These are phyloP conservation scores for Rubia yunnanensis DNA, from an alignment of 257 asterid species.

Conservation along the genomic window DNA sequence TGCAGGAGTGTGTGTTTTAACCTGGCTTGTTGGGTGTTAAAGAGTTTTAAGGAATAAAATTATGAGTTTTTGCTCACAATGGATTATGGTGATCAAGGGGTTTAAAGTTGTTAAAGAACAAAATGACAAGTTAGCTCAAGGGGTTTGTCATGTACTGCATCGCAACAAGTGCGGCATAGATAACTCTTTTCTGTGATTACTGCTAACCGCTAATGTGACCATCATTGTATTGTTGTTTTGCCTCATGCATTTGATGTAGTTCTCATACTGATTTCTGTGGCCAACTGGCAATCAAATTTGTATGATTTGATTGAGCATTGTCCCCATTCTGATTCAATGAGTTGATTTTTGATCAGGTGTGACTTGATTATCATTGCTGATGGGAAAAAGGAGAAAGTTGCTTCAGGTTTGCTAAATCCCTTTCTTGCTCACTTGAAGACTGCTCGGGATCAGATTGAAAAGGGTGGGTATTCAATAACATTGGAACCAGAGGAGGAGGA, in stretches of 20 bases:
- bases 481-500: constrained; percentile 52
- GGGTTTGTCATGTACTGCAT: neutral
- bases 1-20: neutral
- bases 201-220: neutral
- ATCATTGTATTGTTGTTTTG: neutral
- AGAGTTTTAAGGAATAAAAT: neutral
- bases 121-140: neutral
- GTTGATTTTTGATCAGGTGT: constrained; percentile 31
- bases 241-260: neutral
- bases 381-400: constrained; percentile 88
- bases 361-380: constrained; percentile 73
- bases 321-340: constrained; percentile 3
- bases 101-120: neutral
- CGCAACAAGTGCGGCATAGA: too few species aligned
- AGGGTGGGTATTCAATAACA: constrained; percentile 87
- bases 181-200: neutral
- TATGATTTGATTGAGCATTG: neutral
- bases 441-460: constrained; percentile 79
- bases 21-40: neutral
- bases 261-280: neutral
- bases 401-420: constrained; percentile 88
- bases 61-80: too few species aligned
- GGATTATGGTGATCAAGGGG: neutral
- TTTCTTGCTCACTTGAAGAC: constrained; percentile 81
- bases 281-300: neutral